Conservation (phyloP, 2,329 filamentous ascomycete genomes). For the Talaromyces sp. region DNA sequence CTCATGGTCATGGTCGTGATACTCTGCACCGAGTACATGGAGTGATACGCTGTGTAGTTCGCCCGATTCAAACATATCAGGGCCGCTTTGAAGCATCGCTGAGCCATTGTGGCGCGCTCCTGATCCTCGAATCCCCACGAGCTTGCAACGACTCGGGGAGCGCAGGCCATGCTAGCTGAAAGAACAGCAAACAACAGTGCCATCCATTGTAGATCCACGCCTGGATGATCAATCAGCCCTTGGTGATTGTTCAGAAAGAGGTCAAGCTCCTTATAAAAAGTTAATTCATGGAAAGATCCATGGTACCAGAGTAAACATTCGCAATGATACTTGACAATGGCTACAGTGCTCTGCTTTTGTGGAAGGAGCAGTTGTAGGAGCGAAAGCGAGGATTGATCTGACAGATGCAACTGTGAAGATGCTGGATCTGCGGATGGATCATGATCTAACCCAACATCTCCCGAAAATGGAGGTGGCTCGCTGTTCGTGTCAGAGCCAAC, state of each 20-base stretch:
- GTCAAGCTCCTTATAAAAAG: constrained; percentile 35
- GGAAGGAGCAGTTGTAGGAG: constrained; percentile 37
- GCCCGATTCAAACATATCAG: constrained; percentile 44
- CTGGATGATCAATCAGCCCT: constrained; percentile 28
- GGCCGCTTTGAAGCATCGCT: constrained; percentile 44
- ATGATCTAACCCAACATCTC: constrained; percentile 13
- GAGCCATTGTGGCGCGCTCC: constrained; percentile 40
- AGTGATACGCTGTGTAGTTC: constrained; percentile 42
- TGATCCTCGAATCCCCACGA: constrained; percentile 42
- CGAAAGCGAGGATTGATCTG: constrained; percentile 7
- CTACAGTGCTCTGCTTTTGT: neutral
- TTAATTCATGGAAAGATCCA: constrained; percentile 35
- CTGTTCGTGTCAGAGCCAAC: constrained; percentile 10
- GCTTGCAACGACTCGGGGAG: constrained; percentile 29
- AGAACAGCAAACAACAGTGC: constrained; percentile 44
- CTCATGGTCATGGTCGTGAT: constrained; percentile 47
- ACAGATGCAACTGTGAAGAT: neutral
- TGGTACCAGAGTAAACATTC: constrained; percentile 36
- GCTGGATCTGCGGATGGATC: neutral
- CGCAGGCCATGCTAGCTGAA: constrained; percentile 40
- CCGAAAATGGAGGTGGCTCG: constrained; percentile 19
- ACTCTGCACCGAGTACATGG: constrained; percentile 42
- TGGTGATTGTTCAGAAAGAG: constrained; percentile 19
- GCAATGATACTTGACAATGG: constrained; percentile 35
- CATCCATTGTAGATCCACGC: constrained; percentile 43